These are phyloP conservation scores for Cladosporium halotolerans DNA, from an alignment of 2,329 filamentous ascomycete species.

Conservation along the genomic window DNA sequence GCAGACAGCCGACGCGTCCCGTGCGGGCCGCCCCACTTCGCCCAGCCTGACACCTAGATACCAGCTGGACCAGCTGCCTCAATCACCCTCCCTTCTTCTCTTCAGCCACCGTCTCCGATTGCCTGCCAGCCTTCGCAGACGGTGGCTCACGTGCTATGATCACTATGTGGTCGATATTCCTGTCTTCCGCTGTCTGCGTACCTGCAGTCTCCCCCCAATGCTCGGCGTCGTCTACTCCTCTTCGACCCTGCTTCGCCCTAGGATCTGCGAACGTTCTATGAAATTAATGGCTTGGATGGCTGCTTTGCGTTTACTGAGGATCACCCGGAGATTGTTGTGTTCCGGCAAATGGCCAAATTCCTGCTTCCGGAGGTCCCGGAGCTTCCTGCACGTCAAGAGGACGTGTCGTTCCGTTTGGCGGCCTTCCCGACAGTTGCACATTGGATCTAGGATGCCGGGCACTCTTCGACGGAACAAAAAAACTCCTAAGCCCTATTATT, in stretches of 20 bases:
- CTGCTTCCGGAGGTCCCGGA: conserved; percentile 12
- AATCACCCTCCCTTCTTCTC: too few species aligned
- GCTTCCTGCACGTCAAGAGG: conserved; percentile 13
- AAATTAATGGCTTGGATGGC: conserved; percentile 14
- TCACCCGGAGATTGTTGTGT: conserved; percentile 7
- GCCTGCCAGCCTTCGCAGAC: too few species aligned
- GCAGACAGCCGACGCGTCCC: too few species aligned
- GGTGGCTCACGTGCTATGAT: too few species aligned
- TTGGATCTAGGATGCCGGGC: conserved; percentile 8
- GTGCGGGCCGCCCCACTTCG: too few species aligned
- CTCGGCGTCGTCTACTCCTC: conserved; percentile 4
- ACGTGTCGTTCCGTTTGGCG: conserved; percentile 14
- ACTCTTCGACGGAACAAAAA: too few species aligned
- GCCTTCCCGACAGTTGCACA: conserved; percentile 11
- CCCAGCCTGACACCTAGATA: too few species aligned
- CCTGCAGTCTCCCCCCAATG: background rate
- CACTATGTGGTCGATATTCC: background rate
- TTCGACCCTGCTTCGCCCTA: conserved; percentile 13
- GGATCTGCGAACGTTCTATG: conserved; percentile 15
- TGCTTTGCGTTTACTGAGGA: conserved; percentile 14
- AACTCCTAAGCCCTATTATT: too few species aligned
- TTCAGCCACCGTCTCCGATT: too few species aligned
- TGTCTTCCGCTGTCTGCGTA: background rate
- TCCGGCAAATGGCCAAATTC: conserved; percentile 1
- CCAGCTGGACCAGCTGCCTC: too few species aligned